Base-by-base conservation (phyloP, 805 yeast genomes). In the Hanseniaspora singularis region DNA sequence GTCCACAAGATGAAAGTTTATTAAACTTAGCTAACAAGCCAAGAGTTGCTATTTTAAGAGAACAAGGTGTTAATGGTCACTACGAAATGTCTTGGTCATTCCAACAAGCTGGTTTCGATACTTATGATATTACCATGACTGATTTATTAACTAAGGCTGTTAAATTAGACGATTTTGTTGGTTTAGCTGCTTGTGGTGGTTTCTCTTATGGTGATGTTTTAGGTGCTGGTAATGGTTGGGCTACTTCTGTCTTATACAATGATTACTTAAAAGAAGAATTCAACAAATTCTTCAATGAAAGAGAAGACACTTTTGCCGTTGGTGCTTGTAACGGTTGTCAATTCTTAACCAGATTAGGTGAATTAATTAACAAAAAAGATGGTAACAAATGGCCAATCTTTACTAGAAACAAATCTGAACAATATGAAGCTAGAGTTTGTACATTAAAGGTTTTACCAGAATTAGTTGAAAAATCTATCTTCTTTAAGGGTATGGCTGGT, bases 211-310 rank as follows among this genome's bases (percentile, higher is more conserved):
- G 98, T 72, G 98, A 92, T 66, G 98, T 92, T 40, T 71, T 92
- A 51, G 98, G 98, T 55, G 98, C 98, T 30, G 98, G 96, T 61
- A 82, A 89, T 46, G 98, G 98, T 50, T 92, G 98, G 98, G 98
- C 98, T 50, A 87, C 86, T 60, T 85, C 96, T 15, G 95, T 92
- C 9, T 67, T 92, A 54, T 87, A 79, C 73, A 81, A 89, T 60
- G 84, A 76, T 31, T 69, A 66, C 46, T 82, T 89, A 31, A 77
- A 92, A 60, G 58, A 70, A 23, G 88, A 85, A 67, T 92, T 92
- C 63, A 65, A 68, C 53, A 72, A 67, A 41, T 92, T 92, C 64
- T 92, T 92, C 76, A 78, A 79, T 57, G 82, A 76, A 46, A 79
- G 98, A 65, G 69, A 70, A 16, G 94, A 92, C 62, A 92, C 98